phyloP scores from a whole-genome alignment of 2,329 filamentous ascomycete species.

The Plenodomus tracheiphilus region DNA sequence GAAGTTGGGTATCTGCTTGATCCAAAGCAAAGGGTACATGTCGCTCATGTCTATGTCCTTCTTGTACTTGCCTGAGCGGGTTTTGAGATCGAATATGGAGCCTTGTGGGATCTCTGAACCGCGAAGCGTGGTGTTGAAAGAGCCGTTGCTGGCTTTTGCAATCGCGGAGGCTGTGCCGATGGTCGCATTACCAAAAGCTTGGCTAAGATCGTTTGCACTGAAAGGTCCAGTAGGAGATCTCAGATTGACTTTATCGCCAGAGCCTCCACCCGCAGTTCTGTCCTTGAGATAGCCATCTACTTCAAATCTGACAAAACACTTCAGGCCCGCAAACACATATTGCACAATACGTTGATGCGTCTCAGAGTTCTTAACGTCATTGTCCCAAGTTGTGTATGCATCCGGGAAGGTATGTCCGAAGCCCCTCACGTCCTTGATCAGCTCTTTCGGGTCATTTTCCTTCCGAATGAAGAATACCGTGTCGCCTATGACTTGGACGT shows the following conservation, averaged over 20 bases:
- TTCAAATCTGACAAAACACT: slow-evolving; percentile 60
- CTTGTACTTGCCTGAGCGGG: slow-evolving; percentile 45
- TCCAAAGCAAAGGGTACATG: slow-evolving; percentile 53
- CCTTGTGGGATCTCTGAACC: slow-evolving; percentile 44
- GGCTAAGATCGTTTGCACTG: slow-evolving; percentile 12
- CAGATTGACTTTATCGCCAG: background rate
- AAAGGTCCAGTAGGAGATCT: background rate
- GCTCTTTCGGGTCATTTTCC: slow-evolving; percentile 62
- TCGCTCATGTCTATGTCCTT: slow-evolving; percentile 44
- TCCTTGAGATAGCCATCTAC: slow-evolving; percentile 58
- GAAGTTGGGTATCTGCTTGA: slow-evolving; percentile 56
- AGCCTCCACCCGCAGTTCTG: background rate
- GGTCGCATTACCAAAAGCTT: slow-evolving; percentile 11
- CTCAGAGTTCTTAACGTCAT: slow-evolving; percentile 56
- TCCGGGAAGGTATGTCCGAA: slow-evolving; percentile 71
- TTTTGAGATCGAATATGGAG: slow-evolving; percentile 59
- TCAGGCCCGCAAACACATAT: slow-evolving; percentile 61
- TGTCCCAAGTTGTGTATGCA: slow-evolving; percentile 66
- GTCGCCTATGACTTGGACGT: slow-evolving; percentile 58
- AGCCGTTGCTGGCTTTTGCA: background rate
- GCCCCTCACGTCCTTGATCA: slow-evolving; percentile 59
- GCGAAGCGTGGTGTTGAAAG: slow-evolving; percentile 20
- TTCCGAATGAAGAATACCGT: slow-evolving; percentile 67
- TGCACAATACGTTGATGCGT: slow-evolving; percentile 66
- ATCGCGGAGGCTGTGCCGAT: slow-evolving; percentile 3